Evolutionary conservation across 1,139 yeast species (phyloP).

Genomic region (Geotrichum europaeum): DNA sequence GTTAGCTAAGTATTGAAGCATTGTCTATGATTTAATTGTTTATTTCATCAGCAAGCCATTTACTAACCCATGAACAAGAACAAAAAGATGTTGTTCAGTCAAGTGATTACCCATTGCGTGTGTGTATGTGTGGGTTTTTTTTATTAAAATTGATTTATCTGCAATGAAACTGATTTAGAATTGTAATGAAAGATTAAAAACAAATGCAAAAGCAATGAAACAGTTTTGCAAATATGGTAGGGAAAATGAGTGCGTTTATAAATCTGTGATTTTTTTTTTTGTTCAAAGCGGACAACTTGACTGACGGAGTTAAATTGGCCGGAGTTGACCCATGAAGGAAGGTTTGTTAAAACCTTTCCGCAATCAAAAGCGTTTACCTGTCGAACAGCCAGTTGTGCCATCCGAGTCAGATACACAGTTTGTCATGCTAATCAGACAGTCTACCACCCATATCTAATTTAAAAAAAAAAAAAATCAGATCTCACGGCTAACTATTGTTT

Average conservation of each 20-base stretch:
- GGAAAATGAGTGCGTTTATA: not conserved
- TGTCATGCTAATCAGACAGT: not conserved
- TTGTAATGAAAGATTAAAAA: not conserved
- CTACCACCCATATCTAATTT: too few species aligned
- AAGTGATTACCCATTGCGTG: not conserved
- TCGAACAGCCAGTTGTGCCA: not conserved
- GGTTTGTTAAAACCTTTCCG: too few species aligned
- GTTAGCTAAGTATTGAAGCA: not conserved
- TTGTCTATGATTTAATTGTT: not conserved
- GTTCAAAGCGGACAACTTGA: not conserved
- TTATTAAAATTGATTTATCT: not conserved
- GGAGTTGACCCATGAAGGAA: not conserved
- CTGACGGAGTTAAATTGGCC: not conserved
- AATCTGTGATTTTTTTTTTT: not conserved
- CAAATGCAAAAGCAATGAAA: not conserved
- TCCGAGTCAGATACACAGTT: not conserved
- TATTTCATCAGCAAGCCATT: not conserved
- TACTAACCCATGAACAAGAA: slow-evolving; percentile 67
- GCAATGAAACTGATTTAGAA: not conserved
- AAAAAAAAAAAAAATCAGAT: too few species aligned
- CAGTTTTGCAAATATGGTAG: not conserved
- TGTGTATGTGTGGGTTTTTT: not conserved
- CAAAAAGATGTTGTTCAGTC: slow-evolving; percentile 51
- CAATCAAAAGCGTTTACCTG: not conserved
- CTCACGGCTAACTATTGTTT: too few species aligned